Evolutionary conservation across 106 monocot genomes (phyloP).

Genomic region (Acanthochlamys bracteata): DNA sequence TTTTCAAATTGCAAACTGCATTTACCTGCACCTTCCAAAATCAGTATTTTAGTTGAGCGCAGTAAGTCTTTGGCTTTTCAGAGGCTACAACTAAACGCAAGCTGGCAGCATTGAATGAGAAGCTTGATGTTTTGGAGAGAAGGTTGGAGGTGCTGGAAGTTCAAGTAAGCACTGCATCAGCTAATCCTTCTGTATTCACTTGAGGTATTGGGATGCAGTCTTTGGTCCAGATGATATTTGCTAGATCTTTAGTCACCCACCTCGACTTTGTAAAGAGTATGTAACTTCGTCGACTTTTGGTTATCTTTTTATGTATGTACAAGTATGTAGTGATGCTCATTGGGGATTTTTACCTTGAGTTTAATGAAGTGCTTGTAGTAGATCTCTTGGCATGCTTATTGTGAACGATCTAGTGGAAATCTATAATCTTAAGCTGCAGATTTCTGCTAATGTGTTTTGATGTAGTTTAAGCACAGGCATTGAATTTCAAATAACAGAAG

Average conservation of each 20-base stretch:
- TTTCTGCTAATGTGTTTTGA: too few species aligned
- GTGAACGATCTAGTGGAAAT: too few species aligned
- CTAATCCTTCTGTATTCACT: conserved; percentile 78
- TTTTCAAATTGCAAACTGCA: background rate
- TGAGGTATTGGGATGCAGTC: conserved; percentile 1
- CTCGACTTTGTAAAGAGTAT: background rate
- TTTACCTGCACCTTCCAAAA: background rate
- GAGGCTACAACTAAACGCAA: conserved; percentile 97
- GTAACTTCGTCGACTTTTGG: too few species aligned
- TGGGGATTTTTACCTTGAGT: too few species aligned
- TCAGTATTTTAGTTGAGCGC: background rate
- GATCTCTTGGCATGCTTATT: too few species aligned
- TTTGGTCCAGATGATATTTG: background rate
- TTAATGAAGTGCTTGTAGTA: too few species aligned
- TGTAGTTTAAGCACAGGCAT: too few species aligned
- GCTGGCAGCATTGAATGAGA: conserved; percentile 73
- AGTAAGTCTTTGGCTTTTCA: conserved; percentile 12
- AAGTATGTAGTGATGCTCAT: too few species aligned
- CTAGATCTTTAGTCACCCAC: background rate
- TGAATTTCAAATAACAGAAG: too few species aligned
- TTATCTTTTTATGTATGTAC: too few species aligned
- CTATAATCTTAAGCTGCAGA: too few species aligned
- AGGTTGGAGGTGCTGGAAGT: conserved; percentile 90
- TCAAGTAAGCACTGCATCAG: conserved; percentile 82
- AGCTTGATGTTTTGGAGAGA: conserved; percentile 79